These are phyloP conservation scores for Erythrophleum ivorense DNA, from an alignment of 331 rosid genomes.

Conservation along the genomic window DNA sequence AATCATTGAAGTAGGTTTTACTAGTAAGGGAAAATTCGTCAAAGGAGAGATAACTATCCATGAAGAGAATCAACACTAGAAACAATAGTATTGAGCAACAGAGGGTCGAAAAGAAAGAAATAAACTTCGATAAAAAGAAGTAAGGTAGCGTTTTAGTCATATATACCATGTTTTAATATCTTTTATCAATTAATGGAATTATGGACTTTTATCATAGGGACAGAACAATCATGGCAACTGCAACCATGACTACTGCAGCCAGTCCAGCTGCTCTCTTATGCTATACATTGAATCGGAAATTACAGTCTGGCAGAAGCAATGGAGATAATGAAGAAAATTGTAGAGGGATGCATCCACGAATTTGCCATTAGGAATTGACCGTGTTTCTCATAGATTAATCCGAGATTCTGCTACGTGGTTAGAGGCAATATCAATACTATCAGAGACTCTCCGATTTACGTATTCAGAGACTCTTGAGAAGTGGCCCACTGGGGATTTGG, in stretches of 20 bases:
- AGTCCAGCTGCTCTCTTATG: constrained; percentile 93
- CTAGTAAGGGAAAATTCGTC: too few relatives aligned
- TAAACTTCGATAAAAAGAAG: too few relatives aligned
- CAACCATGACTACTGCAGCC: constrained; percentile 98
- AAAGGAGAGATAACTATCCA: too few relatives aligned
- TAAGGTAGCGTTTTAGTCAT: not conserved
- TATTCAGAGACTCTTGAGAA: constrained; percentile 97
- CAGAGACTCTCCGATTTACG: constrained; percentile 90
- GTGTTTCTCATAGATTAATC: constrained; percentile 76
- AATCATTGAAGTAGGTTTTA: too few relatives aligned
- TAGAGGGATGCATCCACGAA: constrained; percentile 39
- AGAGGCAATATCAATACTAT: constrained; percentile 87
- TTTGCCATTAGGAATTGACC: constrained; percentile 55
- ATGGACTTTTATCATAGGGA: constrained; percentile 46
- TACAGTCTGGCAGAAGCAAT: constrained; percentile 43
- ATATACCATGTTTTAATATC: not conserved
- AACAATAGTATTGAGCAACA: too few relatives aligned
- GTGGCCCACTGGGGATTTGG: constrained; percentile 99
- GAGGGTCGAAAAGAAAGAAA: too few relatives aligned
- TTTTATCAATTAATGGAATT: not conserved
- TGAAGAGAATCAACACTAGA: too few relatives aligned
- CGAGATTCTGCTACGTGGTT: constrained; percentile 97
- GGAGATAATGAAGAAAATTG: constrained; percentile 51
- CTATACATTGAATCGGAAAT: constrained; percentile 79
- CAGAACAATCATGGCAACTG: constrained; percentile 79